Base-by-base conservation (phyloP, 495 filamentous ascomycete genomes). In the Podospora appendiculata region DNA sequence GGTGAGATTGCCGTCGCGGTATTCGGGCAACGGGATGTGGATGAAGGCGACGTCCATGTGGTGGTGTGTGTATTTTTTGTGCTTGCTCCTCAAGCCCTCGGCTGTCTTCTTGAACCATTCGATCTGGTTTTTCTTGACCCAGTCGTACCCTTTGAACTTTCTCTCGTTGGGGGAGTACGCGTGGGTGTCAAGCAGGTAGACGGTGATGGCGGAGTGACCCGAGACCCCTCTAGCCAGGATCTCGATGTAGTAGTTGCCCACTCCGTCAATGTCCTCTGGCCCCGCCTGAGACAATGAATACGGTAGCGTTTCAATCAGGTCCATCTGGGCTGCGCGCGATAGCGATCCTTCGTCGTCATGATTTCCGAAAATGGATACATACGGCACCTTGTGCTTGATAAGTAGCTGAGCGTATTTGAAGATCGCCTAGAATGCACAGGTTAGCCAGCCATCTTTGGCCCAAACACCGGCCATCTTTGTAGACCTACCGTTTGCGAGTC, bases 1-100 rank as follows among this genome's bases (percentile, higher is more conserved):
- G 25, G 36, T 76, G 71, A 36, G 69, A 63, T 35, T 74, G 63
- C 10, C 68, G 53, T 64, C 57, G 14, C 77, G 74, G 58, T 95
- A 96, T 66, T 98, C 93, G 0, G 92, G 91, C 12, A 98, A 74
- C 2, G 93, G 93, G 47, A 98, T 98, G 58, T 98, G 93, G 54
- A 97, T 94, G 62, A 98, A 98, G 0, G 94, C 91, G 68, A 97
- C 81, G 65, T 97, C 86, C 79, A 97, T 89, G 62, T 96, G 94
- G 52, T 90, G 86, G 62, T 90, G 87, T 0, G 86, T 83, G 67
- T 97, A 97, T 57, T 88, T 84, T 50, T 77, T 79, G 66, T 93
- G 88, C 39, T 72, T 69, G 54, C 77, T 75, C 60, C 86, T 84
- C 41, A 96, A 66, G 10, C 79, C 67, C 53, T 84, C 73, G 7